A percentile compares a stretch with the other conserved stretches of the same genome.
Evolutionary conservation across 306 rosid species (phyloP).

Genomic region (Acacia acuminata): DNA sequence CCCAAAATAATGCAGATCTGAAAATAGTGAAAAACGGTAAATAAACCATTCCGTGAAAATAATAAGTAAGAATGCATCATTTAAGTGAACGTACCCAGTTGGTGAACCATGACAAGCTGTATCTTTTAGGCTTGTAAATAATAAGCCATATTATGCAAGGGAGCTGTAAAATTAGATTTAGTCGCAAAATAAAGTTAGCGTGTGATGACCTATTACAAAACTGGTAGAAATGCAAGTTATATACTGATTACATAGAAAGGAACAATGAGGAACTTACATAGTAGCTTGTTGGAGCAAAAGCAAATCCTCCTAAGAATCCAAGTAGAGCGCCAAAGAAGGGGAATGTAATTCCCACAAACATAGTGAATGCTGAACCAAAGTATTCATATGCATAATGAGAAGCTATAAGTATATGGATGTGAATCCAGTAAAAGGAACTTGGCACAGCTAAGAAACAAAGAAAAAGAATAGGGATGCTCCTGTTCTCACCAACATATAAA

Average conservation of each 20-base stretch:
- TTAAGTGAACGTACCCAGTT: slow-evolving; percentile 66
- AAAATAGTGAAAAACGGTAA: not conserved
- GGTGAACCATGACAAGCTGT: slow-evolving; percentile 57
- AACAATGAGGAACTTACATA: slow-evolving; percentile 43
- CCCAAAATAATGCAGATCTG: slow-evolving; percentile 77
- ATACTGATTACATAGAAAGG: not conserved
- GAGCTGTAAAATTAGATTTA: slow-evolving; percentile 44
- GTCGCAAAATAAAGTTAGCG: not conserved
- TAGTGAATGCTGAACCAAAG: slow-evolving; percentile 59
- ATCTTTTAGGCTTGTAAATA: slow-evolving; percentile 58
- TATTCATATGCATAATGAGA: not conserved
- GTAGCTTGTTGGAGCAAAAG: slow-evolving; percentile 74
- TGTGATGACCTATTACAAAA: not conserved
- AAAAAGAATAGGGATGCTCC: slow-evolving; percentile 14
- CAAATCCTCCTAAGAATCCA: slow-evolving; percentile 80
- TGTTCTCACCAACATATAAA: slow-evolving; percentile 68
- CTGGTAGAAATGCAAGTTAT: not conserved
- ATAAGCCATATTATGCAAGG: slow-evolving; percentile 78
- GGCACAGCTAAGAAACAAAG: not conserved
- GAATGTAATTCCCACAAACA: slow-evolving; percentile 67
- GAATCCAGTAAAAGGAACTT: not conserved
- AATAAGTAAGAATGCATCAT: not conserved
- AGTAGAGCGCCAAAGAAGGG: slow-evolving; percentile 75
- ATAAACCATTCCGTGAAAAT: not conserved
- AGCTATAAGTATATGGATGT: not conserved